Conservation (phyloP, 139 green algal species). For the Picocystis salinarum region DNA sequence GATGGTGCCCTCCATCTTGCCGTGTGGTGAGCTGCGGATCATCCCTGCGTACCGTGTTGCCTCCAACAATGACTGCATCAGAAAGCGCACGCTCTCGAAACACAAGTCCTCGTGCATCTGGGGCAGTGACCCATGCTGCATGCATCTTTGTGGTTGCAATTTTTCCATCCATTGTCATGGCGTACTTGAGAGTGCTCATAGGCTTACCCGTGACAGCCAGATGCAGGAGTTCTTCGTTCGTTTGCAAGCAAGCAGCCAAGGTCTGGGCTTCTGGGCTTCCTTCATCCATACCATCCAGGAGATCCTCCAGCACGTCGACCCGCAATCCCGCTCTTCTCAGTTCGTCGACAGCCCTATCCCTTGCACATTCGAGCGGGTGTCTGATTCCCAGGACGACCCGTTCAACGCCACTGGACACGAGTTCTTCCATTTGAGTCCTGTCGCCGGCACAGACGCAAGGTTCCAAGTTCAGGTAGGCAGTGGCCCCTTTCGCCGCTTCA, state of each 20-base stretch:
- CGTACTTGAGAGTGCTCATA: constrained; percentile 81
- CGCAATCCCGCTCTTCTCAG: constrained; percentile 42
- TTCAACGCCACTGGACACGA: constrained; percentile 45
- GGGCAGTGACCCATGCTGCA: constrained; percentile 64
- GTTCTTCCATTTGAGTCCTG: constrained; percentile 28
- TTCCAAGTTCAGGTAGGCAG: constrained; percentile 89
- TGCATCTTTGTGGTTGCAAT: constrained; percentile 82
- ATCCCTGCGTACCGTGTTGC: constrained; percentile 76
- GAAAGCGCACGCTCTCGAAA: constrained; percentile 3
- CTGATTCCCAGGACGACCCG: constrained; percentile 80
- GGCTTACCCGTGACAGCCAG: constrained; percentile 45
- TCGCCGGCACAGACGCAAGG: constrained; percentile 73
- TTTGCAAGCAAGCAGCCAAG: constrained; percentile 34
- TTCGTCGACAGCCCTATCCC: constrained; percentile 29
- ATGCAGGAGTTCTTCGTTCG: constrained; percentile 76
- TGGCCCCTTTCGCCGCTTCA: constrained; percentile 32
- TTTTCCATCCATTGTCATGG: constrained; percentile 98
- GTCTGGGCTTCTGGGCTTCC: background rate
- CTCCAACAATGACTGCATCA: constrained; percentile 57
- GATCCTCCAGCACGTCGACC: constrained; percentile 38
- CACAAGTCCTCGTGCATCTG: background rate
- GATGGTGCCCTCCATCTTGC: constrained; percentile 58
- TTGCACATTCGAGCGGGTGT: constrained; percentile 61
- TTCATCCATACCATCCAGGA: background rate
- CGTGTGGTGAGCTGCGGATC: constrained; percentile 89